These are phyloP conservation scores for Trichosporon sp. DNA, from an alignment of 1,284 basidiomycete genomes.

Conservation along the genomic window DNA sequence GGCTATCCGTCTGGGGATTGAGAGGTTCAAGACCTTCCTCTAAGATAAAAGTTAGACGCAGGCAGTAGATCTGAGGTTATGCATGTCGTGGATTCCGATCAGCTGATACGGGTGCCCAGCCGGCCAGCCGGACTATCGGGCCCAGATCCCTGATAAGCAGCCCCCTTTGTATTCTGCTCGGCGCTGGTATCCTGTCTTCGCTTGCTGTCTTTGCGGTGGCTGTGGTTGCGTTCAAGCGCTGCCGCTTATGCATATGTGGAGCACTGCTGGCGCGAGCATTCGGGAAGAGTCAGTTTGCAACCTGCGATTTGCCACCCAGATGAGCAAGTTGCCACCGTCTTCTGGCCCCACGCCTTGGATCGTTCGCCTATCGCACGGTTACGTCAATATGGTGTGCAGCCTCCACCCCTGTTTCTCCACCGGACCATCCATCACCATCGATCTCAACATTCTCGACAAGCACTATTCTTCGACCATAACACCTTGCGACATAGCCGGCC, in stretches of 20 bases:
- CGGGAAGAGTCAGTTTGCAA: not conserved
- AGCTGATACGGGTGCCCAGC: too few relatives aligned
- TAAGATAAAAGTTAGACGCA: conserved; percentile 16
- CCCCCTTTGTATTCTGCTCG: too few relatives aligned
- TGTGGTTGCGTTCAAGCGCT: too few relatives aligned
- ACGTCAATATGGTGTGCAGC: not conserved
- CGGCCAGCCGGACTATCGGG: too few relatives aligned
- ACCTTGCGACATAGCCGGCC: not conserved
- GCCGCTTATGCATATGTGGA: not conserved
- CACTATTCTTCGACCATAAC: not conserved
- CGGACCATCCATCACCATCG: not conserved
- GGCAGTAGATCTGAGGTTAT: not conserved
- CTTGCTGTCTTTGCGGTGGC: too few relatives aligned
- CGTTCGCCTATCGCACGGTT: not conserved
- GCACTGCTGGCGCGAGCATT: too few relatives aligned
- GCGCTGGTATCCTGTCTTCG: too few relatives aligned
- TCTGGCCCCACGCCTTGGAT: not conserved
- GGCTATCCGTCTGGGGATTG: conserved; percentile 43
- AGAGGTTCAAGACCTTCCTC: conserved; percentile 46
- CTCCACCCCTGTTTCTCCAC: not conserved
- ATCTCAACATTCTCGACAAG: not conserved
- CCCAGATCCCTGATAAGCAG: not conserved
- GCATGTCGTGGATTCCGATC: not conserved
- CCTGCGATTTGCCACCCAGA: not conserved
- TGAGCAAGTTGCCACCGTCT: not conserved